Conservation (phyloP, 345 rosid genomes). For the Dipteronia sinensis region DNA sequence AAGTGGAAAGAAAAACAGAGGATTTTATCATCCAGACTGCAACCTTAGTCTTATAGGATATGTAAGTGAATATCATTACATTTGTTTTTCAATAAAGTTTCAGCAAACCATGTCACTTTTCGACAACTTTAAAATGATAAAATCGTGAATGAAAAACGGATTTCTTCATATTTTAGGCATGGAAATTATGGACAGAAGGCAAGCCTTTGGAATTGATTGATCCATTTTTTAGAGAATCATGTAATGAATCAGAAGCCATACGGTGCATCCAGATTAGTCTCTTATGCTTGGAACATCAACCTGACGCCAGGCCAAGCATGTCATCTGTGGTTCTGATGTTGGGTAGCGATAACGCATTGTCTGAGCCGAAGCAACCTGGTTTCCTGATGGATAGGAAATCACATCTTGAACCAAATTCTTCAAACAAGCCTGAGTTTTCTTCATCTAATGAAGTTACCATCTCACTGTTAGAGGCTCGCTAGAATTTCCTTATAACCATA, state of each 20-base stretch:
- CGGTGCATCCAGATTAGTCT: conserved; percentile 48
- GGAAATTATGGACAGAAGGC: conserved; percentile 37
- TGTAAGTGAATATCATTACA: too few species aligned
- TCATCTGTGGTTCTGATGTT: conserved; percentile 45
- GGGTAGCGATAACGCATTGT: conserved; percentile 38
- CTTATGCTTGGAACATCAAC: conserved; percentile 44
- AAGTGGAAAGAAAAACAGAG: too few species aligned
- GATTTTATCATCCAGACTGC: too few species aligned
- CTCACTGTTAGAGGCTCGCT: conserved; percentile 27
- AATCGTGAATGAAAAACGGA: too few species aligned
- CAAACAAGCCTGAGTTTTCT: conserved; percentile 18
- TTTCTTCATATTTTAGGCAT: conserved; percentile 30
- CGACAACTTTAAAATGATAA: too few species aligned
- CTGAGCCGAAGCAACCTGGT: conserved; percentile 48
- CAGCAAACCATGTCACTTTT: too few species aligned
- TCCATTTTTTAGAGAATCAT: not conserved
- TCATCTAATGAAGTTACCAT: conserved; percentile 32
- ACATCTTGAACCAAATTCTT: conserved; percentile 20
- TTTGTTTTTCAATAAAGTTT: too few species aligned
- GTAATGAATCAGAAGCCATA: conserved; percentile 21
- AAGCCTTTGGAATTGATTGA: conserved; percentile 31
- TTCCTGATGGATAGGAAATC: conserved; percentile 31
- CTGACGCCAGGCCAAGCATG: conserved; percentile 48
- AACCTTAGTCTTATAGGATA: too few species aligned
- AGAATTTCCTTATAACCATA: not conserved